Base-by-base conservation (phyloP, 768 basidiomycete genomes). In the Serendipita sp. region DNA sequence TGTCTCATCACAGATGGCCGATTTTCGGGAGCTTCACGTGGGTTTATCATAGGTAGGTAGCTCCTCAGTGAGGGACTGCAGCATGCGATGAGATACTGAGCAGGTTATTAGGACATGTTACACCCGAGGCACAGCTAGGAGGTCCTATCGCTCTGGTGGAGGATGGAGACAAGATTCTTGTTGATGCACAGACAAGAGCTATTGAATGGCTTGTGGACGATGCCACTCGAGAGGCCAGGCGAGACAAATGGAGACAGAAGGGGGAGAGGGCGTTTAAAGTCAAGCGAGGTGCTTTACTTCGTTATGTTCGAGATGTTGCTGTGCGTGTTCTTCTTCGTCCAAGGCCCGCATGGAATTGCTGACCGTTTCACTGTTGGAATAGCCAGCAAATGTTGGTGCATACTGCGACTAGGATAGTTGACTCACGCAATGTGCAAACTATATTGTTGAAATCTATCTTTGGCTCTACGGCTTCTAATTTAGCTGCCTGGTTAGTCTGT, bases 1-100 rank as follows among this genome's bases (percentile, higher is more conserved):
- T 87, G 87, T 0, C 77, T 94, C 58, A 84, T 94, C 66, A 94
- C 90, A 0, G 90, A 94, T 70, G 90, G 90, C 56, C 82, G 90
- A 17, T 93, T 93, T 78, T 88, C 86, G 20, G 90, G 90, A 16
- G 90, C 90, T 2, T 87, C 81, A 4, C 76, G 80, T 44, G 83
- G 83, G 4, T 83, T 83, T 71, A 80, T 82, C 70, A 81, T 82
- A 63, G 80, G 79, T 77, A 41, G 56, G 72, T 64, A 11, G 22
- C 61, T 7, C 60, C 31, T 51, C 30, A 26, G 28, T n/a, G 3
- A 22, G 28, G 14, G 26, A 1, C 5, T 28, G 38, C 5, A 61
- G 42, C 17, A 16, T 44, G 51, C 24, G 16, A 28, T 20, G 17
- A 42, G 4, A 16, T 20, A 14, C 38, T 38, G 14, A 38, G 38